Evolutionary conservation across 2,329 filamentous ascomycete species (phyloP).

Genomic region (Neospermospora avenae): DNA sequence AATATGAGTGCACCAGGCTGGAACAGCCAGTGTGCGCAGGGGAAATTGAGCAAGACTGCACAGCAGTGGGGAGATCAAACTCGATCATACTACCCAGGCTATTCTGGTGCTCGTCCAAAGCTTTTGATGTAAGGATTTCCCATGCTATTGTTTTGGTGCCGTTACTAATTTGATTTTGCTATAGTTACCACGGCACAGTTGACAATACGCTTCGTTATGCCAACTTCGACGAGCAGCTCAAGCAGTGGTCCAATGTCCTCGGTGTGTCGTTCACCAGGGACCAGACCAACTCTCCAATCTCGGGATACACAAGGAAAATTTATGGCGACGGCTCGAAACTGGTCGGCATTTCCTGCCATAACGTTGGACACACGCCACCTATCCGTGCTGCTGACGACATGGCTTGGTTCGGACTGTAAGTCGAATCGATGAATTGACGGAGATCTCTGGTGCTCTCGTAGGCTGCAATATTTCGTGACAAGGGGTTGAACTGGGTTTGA

Average conservation of each 20-base stretch:
- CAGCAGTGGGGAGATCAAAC: constrained; percentile 48
- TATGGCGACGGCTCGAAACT: constrained; percentile 36
- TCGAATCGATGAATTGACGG: too few species aligned
- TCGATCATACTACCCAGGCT: constrained; percentile 38
- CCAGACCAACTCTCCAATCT: constrained; percentile 29
- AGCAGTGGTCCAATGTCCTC: constrained; percentile 48
- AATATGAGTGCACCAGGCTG: constrained; percentile 33
- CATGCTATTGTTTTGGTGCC: neutral
- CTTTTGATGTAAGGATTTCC: constrained; percentile 35
- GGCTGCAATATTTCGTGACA: too few species aligned
- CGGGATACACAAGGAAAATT: constrained; percentile 34
- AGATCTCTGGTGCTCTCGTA: too few species aligned
- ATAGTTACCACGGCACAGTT: constrained; percentile 28
- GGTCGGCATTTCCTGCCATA: constrained; percentile 32
- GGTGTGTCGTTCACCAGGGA: constrained; percentile 25
- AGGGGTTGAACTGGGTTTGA: too few species aligned
- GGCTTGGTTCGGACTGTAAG: constrained; percentile 16
- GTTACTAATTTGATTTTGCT: neutral
- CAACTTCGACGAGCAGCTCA: constrained; percentile 42
- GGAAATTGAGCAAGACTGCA: constrained; percentile 45
- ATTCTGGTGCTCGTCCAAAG: constrained; percentile 39
- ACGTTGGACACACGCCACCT: constrained; percentile 35
- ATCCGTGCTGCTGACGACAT: constrained; percentile 31
- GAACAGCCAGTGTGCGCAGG: constrained; percentile 47
- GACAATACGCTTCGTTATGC: constrained; percentile 40